These are phyloP conservation scores for Verbascum thapsus DNA, from an alignment of 257 asterid species.

Conservation along the genomic window DNA sequence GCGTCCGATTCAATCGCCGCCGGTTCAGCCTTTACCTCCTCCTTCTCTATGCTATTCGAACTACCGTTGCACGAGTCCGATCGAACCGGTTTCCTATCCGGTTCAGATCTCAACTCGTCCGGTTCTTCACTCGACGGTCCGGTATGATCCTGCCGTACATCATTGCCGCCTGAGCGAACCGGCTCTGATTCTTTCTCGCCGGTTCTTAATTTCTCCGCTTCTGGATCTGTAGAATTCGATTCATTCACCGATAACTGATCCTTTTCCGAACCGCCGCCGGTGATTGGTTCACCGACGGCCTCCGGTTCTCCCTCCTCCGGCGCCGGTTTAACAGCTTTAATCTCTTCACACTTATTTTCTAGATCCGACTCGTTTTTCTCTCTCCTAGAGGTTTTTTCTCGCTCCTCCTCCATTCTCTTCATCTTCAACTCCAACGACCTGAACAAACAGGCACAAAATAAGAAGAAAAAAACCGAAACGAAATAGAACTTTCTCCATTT, in stretches of 20 bases:
- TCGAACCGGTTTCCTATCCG: slow-evolving; percentile 41
- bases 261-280: slow-evolving; percentile 43
- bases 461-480: slow-evolving; percentile 2
- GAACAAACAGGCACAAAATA: slow-evolving; percentile 32
- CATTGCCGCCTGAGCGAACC: slow-evolving; percentile 37
- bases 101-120: slow-evolving; percentile 29
- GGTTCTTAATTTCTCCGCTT: slow-evolving; percentile 44
- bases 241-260: slow-evolving; percentile 57
- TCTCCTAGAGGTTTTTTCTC: slow-evolving; percentile 42
- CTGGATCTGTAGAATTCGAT: slow-evolving; percentile 66
- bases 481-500: slow-evolving; percentile 22
- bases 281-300: slow-evolving; percentile 34
- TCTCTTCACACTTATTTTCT: slow-evolving; percentile 40
- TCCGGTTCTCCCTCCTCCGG: slow-evolving; percentile 30
- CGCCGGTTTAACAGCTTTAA: slow-evolving; percentile 38
- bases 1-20: slow-evolving; percentile 53
- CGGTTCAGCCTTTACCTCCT: slow-evolving; percentile 44
- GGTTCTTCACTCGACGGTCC: slow-evolving; percentile 37
- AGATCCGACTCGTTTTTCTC: slow-evolving; percentile 56
- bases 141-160: slow-evolving; percentile 30
- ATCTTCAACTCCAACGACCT: slow-evolving; percentile 72
- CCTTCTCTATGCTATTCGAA: slow-evolving; percentile 53
- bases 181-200: slow-evolving; percentile 42
- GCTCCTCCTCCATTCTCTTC: slow-evolving; percentile 66
- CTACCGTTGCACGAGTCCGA: slow-evolving; percentile 70